A percentile compares a stretch with the other conserved stretches of the same genome.
Evolutionary conservation across 345 rosid species (phyloP).

Genomic region (Lepidium africanum): DNA sequence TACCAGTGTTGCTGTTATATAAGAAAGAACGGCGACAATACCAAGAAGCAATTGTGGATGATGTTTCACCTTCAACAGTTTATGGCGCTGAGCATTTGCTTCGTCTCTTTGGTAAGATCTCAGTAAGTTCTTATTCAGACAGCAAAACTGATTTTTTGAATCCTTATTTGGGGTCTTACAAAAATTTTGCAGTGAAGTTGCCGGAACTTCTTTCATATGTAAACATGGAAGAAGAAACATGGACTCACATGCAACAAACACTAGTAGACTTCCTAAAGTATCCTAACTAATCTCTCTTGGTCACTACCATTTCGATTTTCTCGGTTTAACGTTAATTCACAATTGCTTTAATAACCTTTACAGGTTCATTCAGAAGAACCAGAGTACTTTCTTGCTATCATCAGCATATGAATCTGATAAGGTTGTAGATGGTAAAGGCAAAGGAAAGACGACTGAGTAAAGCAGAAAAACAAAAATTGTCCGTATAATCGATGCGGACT

Average conservation of each 20-base stretch:
- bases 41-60: slow-evolving; percentile 38
- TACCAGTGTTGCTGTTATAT: slow-evolving; percentile 75
- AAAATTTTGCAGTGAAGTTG: slow-evolving; percentile 61
- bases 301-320: background rate
- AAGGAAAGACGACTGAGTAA: slow-evolving; percentile 55
- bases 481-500: background rate
- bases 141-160: background rate
- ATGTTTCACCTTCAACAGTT: slow-evolving; percentile 58
- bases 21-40: slow-evolving; percentile 82
- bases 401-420: slow-evolving; percentile 54
- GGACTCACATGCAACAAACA: slow-evolving; percentile 70
- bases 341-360: background rate
- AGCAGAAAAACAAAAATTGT: background rate
- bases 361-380: slow-evolving; percentile 95
- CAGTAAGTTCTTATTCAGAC: background rate
- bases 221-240: slow-evolving; percentile 85
- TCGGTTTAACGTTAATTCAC: background rate
- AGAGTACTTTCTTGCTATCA: slow-evolving; percentile 55
- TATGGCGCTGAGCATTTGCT: slow-evolving; percentile 82
- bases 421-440: slow-evolving; percentile 54
- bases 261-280: slow-evolving; percentile 86
- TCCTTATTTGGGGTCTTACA: background rate
- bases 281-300: background rate
- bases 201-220: slow-evolving; percentile 85
- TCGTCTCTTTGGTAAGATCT: slow-evolving; percentile 61